These are phyloP conservation scores for Hygrocybe coccinea DNA, from an alignment of 768 basidiomycete genomes.

Conservation along the genomic window DNA sequence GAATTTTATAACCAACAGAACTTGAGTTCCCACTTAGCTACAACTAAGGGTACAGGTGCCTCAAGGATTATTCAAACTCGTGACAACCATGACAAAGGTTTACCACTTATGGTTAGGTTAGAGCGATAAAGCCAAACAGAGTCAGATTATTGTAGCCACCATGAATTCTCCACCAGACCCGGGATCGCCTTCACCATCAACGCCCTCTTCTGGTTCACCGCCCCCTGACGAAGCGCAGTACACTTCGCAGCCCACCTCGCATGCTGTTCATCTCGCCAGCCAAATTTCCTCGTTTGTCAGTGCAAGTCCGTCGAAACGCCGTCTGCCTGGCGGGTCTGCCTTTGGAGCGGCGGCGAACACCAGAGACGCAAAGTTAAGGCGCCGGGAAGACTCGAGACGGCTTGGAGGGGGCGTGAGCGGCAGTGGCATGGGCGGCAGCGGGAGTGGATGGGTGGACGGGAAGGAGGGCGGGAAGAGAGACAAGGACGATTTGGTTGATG, in stretches of 20 bases:
- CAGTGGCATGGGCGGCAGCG: background rate
- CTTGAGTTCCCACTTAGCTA: no score
- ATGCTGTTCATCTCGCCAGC: background rate
- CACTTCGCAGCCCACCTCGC: background rate
- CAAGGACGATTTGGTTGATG: conserved; percentile 8
- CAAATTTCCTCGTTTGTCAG: conserved; percentile 1
- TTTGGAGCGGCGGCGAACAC: conserved; percentile 35
- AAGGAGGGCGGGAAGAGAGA: conserved; percentile 5
- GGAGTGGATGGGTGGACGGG: background rate
- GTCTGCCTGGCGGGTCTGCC: conserved; percentile 10
- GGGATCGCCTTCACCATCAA: conserved; percentile 4
- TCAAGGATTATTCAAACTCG: no score
- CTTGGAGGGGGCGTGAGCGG: background rate
- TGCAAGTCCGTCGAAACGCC: background rate
- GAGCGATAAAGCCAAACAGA: background rate
- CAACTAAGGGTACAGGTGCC: no score
- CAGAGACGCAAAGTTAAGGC: conserved; percentile 5
- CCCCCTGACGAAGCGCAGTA: conserved; percentile 3
- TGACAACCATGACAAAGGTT: no score
- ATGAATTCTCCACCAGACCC: conserved; percentile 9
- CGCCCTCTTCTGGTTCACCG: conserved; percentile 5
- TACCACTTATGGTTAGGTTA: no score
- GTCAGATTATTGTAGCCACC: background rate
- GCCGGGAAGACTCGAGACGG: conserved; percentile 2
- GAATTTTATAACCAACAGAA: no score